phyloP scores from a whole-genome alignment of 1,139 yeast species.

The Suhomyces guaymorum region DNA sequence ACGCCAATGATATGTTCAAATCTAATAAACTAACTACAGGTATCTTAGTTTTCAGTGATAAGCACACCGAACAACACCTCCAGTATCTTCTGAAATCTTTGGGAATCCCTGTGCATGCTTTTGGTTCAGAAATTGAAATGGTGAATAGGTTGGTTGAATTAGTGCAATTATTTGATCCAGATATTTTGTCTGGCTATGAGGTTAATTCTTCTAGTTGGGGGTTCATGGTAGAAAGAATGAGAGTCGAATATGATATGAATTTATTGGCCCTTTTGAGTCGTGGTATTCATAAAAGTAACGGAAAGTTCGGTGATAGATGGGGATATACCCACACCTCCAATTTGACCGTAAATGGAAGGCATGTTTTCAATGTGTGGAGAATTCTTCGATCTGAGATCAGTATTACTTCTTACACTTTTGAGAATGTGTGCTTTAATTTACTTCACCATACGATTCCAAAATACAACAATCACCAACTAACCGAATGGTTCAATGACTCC shows the following conservation, averaged over 20 bases:
- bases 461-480: slow-evolving; percentile 51
- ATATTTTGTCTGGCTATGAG: slow-evolving; percentile 83
- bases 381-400: slow-evolving; percentile 61
- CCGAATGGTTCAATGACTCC: slow-evolving; percentile 47
- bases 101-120: slow-evolving; percentile 26
- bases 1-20: slow-evolving; percentile 35
- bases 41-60: slow-evolving; percentile 25
- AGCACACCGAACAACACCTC: not conserved
- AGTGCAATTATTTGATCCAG: slow-evolving; percentile 78
- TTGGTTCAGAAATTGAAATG: slow-evolving; percentile 56
- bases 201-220: slow-evolving; percentile 88
- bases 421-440: slow-evolving; percentile 69
- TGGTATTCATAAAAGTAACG: slow-evolving; percentile 47
- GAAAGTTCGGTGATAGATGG: slow-evolving; percentile 72
- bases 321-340: slow-evolving; percentile 79
- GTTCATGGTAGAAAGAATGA: slow-evolving; percentile 69
- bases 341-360: slow-evolving; percentile 72
- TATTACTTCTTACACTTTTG: slow-evolving; percentile 70
- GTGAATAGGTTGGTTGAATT: slow-evolving; percentile 53
- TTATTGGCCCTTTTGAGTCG: slow-evolving; percentile 48
- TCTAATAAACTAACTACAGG: slow-evolving; percentile 26
- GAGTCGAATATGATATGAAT: slow-evolving; percentile 48
- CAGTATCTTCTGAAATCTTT: slow-evolving; percentile 10
- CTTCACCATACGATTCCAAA: slow-evolving; percentile 70
- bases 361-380: slow-evolving; percentile 84